Evolutionary conservation across 2,329 filamentous ascomycete genomes (phyloP), one percentile per base, ranked within the genome.

Genomic region (Pyrenophora seminiperda): DNA sequence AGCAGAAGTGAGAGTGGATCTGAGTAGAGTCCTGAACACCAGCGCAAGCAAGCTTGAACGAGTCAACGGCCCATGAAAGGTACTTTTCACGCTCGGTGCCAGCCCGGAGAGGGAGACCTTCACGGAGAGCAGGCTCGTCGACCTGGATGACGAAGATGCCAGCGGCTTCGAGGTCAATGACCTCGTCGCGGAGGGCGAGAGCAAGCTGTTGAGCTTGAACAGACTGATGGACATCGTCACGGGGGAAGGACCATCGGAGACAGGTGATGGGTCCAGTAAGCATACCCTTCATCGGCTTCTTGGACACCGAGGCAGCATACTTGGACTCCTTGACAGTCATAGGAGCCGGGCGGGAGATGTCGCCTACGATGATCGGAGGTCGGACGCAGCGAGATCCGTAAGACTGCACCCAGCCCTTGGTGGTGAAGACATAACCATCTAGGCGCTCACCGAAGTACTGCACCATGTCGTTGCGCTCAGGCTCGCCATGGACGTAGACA

Each of bases 281-380:
- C 94, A 99, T 99, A 77, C 94, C 94, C 90, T 99, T 99, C 94
- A 99, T 97, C 79, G 94, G 92, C 86, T 97, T 97, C 83, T 89
- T 93, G 76, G 92, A 93, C 77, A 97, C 85, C 49, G 89, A 92
- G 58, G 91, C 93, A 65, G 94, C 94, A 80, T 96, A 99, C 84
- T 97, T 96, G 79, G 90, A 96, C 85, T 99, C 94, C 89, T 99
- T 99, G 80, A 99, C 94, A 54, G 94, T 97, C 94, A 99, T 99
- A 66, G 94, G 89, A 65, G 87, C 88, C 62, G 94, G 94, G 67
- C 94, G 93, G 59, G 93, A 97, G 78, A 99, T 93, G 77, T 99
- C 94, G 79, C 94, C 94, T 68, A 97, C 94, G 71, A 99, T 90
- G 80, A 99, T 99, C 58, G 94, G 94, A 68, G 94, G 94, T 75